Conservation (phyloP, 2,329 filamentous ascomycete genomes). For the Cladophialophora exuberans region DNA sequence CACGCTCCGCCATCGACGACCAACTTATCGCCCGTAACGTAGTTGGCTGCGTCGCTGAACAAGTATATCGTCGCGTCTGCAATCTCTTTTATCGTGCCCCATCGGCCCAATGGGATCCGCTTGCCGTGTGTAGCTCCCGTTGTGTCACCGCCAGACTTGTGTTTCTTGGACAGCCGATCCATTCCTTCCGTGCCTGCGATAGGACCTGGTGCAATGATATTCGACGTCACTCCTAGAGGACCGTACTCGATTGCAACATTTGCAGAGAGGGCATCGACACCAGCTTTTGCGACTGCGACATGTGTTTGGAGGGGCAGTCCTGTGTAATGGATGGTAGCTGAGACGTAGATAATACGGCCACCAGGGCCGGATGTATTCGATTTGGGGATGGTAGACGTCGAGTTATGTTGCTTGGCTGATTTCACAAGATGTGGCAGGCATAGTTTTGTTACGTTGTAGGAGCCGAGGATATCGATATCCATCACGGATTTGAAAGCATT, state of each 20-base stretch:
- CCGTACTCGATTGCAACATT: slow-evolving; percentile 87
- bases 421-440: slow-evolving; percentile 78
- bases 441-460: slow-evolving; percentile 93
- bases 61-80: slow-evolving; percentile 89
- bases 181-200: slow-evolving; percentile 85
- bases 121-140: slow-evolving; percentile 40
- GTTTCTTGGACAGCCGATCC: slow-evolving; percentile 60
- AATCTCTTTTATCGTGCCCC: slow-evolving; percentile 82
- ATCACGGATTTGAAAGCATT: slow-evolving; percentile 96
- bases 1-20: slow-evolving; percentile 64
- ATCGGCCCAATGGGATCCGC: slow-evolving; percentile 71
- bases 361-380: slow-evolving; percentile 58
- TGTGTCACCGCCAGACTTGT: slow-evolving; percentile 52
- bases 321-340: slow-evolving; percentile 88
- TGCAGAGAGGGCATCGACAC: slow-evolving; percentile 80
- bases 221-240: slow-evolving; percentile 81
- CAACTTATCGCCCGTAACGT: slow-evolving; percentile 79
- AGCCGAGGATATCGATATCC: slow-evolving; percentile 92
- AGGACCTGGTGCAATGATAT: slow-evolving; percentile 85
- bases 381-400: slow-evolving; percentile 59
- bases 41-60: slow-evolving; percentile 83
- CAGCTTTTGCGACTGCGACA: slow-evolving; percentile 88
- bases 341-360: slow-evolving; percentile 86
- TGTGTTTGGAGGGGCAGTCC: slow-evolving; percentile 85
- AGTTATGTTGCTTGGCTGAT: slow-evolving; percentile 67